Percentiles rank a stretch among this genome's conserved stretches.
Evolutionary conservation across 2,329 filamentous ascomycete species (phyloP).

Genomic region (Ophiocordyceps sinensis): DNA sequence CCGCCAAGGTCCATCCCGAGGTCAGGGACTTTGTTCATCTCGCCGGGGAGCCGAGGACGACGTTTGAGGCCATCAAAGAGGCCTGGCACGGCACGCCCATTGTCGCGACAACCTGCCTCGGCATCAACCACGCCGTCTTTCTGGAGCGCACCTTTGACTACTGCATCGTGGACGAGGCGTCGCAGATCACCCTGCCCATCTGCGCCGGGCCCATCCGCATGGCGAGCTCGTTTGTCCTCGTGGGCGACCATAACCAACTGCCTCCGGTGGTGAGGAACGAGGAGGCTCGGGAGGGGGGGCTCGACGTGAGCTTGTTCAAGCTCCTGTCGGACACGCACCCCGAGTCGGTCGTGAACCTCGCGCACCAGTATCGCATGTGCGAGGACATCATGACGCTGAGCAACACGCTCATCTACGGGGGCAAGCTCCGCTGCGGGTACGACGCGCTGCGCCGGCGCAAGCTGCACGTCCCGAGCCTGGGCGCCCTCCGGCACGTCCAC

Average conservation of each 20-base stretch:
- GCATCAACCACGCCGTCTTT: slow-evolving; percentile 81
- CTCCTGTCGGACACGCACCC: slow-evolving; percentile 81
- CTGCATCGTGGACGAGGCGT: slow-evolving; percentile 96
- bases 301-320: slow-evolving; percentile 91
- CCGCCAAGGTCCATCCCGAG: slow-evolving; percentile 75
- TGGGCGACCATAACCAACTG: slow-evolving; percentile 92
- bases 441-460: slow-evolving; percentile 55
- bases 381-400: slow-evolving; percentile 91
- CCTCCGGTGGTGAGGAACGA: slow-evolving; percentile 91
- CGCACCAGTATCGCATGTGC: slow-evolving; percentile 97
- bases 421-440: slow-evolving; percentile 78
- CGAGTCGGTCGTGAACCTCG: slow-evolving; percentile 74
- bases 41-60: slow-evolving; percentile 56
- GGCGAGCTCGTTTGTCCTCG: slow-evolving; percentile 83
- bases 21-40: slow-evolving; percentile 76
- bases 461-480: slow-evolving; percentile 53
- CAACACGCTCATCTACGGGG: slow-evolving; percentile 87
- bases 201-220: slow-evolving; percentile 89
- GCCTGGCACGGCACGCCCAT: slow-evolving; percentile 78
- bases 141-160: slow-evolving; percentile 86
- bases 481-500: slow-evolving; percentile 44
- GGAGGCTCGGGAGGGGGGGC: slow-evolving; percentile 67
- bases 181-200: slow-evolving; percentile 90
- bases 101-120: slow-evolving; percentile 88
- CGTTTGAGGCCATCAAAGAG: slow-evolving; percentile 69